Percentiles rank a stretch among this genome's conserved stretches.
Conservation (phyloP, 257 asterid genomes). For the Linderniella brevidens region DNA sequence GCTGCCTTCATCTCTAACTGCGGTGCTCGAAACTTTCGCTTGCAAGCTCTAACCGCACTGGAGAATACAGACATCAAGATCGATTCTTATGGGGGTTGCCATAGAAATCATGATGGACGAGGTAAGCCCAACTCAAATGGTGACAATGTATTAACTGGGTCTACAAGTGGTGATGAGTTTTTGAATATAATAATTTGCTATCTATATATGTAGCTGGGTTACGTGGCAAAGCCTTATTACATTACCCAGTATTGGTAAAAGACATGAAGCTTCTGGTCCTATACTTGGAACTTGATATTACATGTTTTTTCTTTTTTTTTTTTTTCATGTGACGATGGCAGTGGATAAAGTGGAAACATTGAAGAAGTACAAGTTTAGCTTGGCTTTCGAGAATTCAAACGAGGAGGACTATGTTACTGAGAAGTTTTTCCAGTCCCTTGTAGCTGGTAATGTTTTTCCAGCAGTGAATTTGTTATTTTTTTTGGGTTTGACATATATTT, state of each 20-base stretch:
- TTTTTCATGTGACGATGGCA: slow-evolving; percentile 16
- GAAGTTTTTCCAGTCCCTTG: slow-evolving; percentile 87
- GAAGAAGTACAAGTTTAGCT: slow-evolving; percentile 76
- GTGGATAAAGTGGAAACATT: slow-evolving; percentile 78
- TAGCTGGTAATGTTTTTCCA: slow-evolving; percentile 50
- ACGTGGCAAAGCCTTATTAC: too few relatives aligned
- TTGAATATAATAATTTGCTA: too few relatives aligned
- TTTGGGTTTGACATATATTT: slow-evolving; percentile 3
- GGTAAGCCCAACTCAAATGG: slow-evolving; percentile 53
- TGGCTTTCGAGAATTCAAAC: slow-evolving; percentile 95
- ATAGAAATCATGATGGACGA: slow-evolving; percentile 57
- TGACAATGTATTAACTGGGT: too few relatives aligned
- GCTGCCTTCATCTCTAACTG: slow-evolving; percentile 98
- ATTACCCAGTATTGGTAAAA: too few relatives aligned
- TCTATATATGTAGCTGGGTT: neutral
- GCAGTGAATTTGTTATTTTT: neutral
- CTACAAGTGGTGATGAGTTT: too few relatives aligned
- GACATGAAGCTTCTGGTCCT: too few relatives aligned
- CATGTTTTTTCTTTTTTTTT: slow-evolving; percentile 8
- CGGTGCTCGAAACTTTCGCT: slow-evolving; percentile 78
- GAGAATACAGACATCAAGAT: slow-evolving; percentile 52
- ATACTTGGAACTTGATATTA: neutral
- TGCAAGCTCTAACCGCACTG: slow-evolving; percentile 78
- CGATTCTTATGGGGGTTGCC: slow-evolving; percentile 93
- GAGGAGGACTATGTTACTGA: slow-evolving; percentile 98